These are phyloP conservation scores for Plasmodium knowlesi DNA, from an alignment of 169 alveolate species.

Conservation along the genomic window DNA sequence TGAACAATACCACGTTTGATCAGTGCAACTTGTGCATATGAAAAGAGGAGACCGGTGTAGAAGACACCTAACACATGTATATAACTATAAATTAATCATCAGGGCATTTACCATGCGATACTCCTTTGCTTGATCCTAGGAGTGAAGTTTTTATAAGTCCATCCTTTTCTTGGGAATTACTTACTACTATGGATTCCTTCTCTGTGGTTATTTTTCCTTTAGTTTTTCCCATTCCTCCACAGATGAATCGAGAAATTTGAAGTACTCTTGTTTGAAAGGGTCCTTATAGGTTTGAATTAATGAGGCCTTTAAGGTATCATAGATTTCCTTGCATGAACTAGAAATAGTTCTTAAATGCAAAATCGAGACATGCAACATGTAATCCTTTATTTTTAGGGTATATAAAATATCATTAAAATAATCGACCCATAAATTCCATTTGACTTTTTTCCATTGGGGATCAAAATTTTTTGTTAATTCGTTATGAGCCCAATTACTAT, in stretches of 20 bases:
- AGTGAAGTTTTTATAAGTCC: neutral
- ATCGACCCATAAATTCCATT: slow-evolving; percentile 16
- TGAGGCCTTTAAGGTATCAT: neutral
- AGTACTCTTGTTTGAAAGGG: neutral
- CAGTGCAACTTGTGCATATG: neutral
- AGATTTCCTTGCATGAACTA: neutral
- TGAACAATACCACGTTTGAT: neutral
- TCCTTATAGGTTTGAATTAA: neutral
- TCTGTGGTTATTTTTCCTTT: neutral
- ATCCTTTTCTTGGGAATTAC: neutral
- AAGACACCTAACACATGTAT: neutral
- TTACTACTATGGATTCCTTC: neutral
- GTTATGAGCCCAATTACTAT: slow-evolving; percentile 26
- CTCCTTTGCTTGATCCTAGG: neutral
- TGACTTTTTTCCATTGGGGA: slow-evolving; percentile 8
- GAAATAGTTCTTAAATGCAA: slow-evolving; percentile 17
- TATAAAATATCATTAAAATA: slow-evolving; percentile 26
- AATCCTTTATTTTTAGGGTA: slow-evolving; percentile 5
- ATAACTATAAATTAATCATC: neutral
- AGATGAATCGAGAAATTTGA: neutral
- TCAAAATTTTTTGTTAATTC: slow-evolving; percentile 6
- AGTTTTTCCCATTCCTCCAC: neutral
- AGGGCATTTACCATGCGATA: neutral
- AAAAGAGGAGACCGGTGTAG: neutral
- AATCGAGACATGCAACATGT: neutral